Evolutionary conservation across 169 alveolate genomes (phyloP), one percentile per base, ranked within the genome.

Genomic region (Pseudocohnilembus persalinus): DNA sequence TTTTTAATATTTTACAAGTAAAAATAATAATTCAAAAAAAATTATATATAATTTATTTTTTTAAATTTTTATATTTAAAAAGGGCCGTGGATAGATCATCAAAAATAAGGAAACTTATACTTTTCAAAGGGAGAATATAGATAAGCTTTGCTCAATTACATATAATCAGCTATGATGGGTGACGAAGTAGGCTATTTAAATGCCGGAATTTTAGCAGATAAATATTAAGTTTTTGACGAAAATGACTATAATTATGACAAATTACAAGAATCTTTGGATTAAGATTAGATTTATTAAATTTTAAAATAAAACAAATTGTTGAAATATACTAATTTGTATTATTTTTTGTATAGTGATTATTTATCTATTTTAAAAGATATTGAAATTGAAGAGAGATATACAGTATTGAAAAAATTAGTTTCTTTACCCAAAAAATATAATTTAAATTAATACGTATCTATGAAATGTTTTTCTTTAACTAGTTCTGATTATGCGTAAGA

Each of bases 61-160:
- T n/a, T n/a, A n/a, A n/a, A n/a, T n/a, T n/a, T n/a, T n/a, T n/a
- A n/a, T n/a, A n/a, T n/a, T n/a, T n/a, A n/a, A n/a, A n/a, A 68
- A 31, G 85, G 85, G 20, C 85, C 85, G 25, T 81, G 85, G 85
- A 68, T 78, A 28, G 85, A 81, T 72, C 29, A n/a, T 29, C 20
- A 65, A n/a, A 81, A 68, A 68, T 65, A 27, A 30, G 85, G 79
- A 31, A 81, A 72, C 68, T 64, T 31, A n/a, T 28, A 65, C 20
- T 72, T 68, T 31, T 81, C 68, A 32, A 35, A 72, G 28, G 78
- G 73, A 25, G 32, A 81, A 28, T 68, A 31, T 68, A n/a, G 73
- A 0, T 81, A 81, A 81, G 63, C 85, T 30, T 73, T 81, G 6
- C 27, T 73, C 0, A 81, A 72, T 32, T 81, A 65, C 32, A 30